phyloP scores from a whole-genome alignment of 2,329 filamentous ascomycete genomes.

The Arthrobotrys megalospora region DNA sequence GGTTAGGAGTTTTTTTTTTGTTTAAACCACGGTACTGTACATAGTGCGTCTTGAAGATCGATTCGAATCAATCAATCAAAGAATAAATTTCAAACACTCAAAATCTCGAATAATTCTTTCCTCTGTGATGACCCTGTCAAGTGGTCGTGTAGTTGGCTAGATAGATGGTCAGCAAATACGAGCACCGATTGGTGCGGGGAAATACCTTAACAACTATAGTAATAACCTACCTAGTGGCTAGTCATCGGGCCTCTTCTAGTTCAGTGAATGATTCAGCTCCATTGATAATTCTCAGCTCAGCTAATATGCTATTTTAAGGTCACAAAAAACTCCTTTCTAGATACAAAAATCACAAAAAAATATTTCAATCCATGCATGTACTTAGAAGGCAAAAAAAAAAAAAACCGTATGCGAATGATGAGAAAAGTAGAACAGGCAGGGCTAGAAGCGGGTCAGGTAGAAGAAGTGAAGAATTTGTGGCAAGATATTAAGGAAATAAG shows the following conservation, averaged over 20 bases:
- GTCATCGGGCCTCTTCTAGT: not conserved
- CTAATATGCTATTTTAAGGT: constrained; percentile 34
- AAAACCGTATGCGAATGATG: constrained; percentile 24
- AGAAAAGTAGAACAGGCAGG: constrained; percentile 17
- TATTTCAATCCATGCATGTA: constrained; percentile 17
- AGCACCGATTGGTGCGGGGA: no score
- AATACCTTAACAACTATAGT: no score
- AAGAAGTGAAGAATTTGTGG: constrained; percentile 16
- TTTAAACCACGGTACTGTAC: constrained; percentile 8
- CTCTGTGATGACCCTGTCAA: not conserved
- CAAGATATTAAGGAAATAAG: constrained; percentile 40
- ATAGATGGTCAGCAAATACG: no score
- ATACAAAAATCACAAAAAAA: constrained; percentile 37
- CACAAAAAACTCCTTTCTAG: constrained; percentile 45
- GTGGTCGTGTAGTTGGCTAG: no score
- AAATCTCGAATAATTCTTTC: not conserved
- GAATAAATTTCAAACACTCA: constrained; percentile 5
- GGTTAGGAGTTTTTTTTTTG: constrained; percentile 13
- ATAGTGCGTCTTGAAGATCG: constrained; percentile 12
- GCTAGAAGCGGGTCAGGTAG: not conserved
- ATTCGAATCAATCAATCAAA: constrained; percentile 33
- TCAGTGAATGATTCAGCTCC: not conserved
- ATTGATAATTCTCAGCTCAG: constrained; percentile 34
- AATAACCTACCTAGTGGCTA: not conserved
- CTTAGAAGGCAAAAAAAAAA: constrained; percentile 14